Conservation (phyloP, 1,284 basidiomycete genomes). For the Retiboletus fuscus region DNA sequence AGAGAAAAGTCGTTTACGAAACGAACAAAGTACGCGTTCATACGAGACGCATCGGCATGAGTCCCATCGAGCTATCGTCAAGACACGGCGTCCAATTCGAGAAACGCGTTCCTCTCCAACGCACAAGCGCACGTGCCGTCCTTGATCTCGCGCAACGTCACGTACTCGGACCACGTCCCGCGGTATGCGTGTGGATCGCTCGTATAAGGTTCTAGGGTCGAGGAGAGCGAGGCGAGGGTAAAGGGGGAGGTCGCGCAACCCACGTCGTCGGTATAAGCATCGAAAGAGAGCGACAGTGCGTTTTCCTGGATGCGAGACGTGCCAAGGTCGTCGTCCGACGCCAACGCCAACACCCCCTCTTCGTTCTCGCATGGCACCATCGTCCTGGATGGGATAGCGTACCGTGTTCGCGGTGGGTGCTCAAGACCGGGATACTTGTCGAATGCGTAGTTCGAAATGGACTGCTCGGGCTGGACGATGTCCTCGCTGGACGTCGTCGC, state of each 20-base stretch:
- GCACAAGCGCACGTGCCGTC: neutral
- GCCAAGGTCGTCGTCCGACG: neutral
- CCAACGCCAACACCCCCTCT: too few relatives aligned
- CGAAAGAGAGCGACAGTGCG: conserved; percentile 7
- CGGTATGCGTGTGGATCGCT: neutral
- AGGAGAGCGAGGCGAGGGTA: neutral
- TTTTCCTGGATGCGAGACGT: neutral
- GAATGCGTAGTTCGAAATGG: neutral
- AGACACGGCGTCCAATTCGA: conserved; percentile 5
- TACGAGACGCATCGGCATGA: neutral
- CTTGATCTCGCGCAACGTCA: neutral
- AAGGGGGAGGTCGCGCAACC: conserved; percentile 11
- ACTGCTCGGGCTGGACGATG: neutral
- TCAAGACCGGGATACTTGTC: neutral
- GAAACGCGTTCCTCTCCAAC: neutral
- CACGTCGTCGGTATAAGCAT: neutral
- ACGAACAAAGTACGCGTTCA: neutral
- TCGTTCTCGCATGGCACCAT: too few relatives aligned
- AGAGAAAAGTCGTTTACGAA: too few relatives aligned
- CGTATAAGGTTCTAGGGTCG: neutral
- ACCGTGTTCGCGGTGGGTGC: too few relatives aligned
- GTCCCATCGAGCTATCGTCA: neutral
- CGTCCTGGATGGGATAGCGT: too few relatives aligned
- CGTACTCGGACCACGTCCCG: neutral
- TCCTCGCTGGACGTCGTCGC: neutral